Base-by-base conservation (phyloP, 2,329 filamentous ascomycete genomes). In the Colletotrichum kahawae region DNA sequence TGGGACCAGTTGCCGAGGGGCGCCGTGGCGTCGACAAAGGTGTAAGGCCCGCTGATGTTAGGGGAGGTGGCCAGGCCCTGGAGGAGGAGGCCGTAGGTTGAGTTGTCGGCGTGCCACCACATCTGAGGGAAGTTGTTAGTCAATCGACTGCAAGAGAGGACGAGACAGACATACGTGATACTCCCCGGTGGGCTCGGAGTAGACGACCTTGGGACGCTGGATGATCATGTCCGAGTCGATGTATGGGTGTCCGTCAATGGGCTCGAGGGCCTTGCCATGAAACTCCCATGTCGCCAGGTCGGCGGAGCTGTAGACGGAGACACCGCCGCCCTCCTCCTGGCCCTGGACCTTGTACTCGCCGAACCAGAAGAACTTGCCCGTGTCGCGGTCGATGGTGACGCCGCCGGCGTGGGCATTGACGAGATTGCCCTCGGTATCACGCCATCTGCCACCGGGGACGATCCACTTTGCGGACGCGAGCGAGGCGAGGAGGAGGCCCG, bases 1-100 rank as follows among this genome's bases (percentile, higher is more conserved):
- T 92, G 90, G 0, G 89, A 91, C 90, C 90, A 92, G 80, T 92
- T 92, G 2, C 90, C 90, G 0, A 92, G 85, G 0, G 90, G 90
- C 0, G 87, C 83, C 0, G 86, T 88, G 1, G 89, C 90, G 54
- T 88, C 85, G 16, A 90, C 83, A 73, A 91, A 91, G 3, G 79
- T 85, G 79, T 91, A 92, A 0, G 90, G 90, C 0, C 90, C 90
- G 0, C 83, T 84, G 70, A 90, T 87, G 33, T 85, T 87, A 70
- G 90, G 86, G 1, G 90, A 85, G 2, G 87, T 87, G 4, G 90
- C 90, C 38, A 91, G 83, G 1, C 90, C 90, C 81, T 92, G 90
- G 0, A 91, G 85, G 0, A 92, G 85, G 77, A 87, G 85, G 10
- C 89, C 88, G 75, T 92, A 92, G 0, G 85, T 88, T 8, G 85